phyloP scores from a whole-genome alignment of 148 eudicot genomes.

The Nyssa sinensis region DNA sequence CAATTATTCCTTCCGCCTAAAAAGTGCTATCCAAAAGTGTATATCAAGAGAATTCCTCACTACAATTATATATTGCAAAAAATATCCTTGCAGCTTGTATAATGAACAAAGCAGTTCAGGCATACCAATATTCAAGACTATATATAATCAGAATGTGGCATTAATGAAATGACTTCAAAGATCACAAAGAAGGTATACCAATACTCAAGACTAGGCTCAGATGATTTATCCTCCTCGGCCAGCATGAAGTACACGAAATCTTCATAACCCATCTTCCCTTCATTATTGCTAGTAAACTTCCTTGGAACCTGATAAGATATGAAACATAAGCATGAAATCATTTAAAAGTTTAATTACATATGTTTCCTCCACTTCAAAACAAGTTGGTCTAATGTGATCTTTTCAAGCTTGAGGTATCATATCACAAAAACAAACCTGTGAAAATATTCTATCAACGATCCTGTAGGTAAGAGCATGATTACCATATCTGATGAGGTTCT shows the following conservation, averaged over 20 bases:
- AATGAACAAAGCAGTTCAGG: background rate
- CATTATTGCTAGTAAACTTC: slow-evolving; percentile 23
- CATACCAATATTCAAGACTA: too few relatives aligned
- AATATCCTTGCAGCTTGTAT: background rate
- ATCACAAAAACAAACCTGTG: slow-evolving; percentile 12
- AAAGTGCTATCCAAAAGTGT: background rate
- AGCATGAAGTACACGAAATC: slow-evolving; percentile 28
- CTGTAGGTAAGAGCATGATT: slow-evolving; percentile 26
- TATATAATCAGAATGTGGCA: background rate
- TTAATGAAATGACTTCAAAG: background rate
- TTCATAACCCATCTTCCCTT: slow-evolving; percentile 27
- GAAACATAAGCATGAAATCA: background rate
- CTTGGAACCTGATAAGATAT: slow-evolving; percentile 14
- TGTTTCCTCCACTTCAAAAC: background rate
- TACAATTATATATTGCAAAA: background rate
- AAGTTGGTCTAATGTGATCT: background rate
- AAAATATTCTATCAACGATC: slow-evolving; percentile 26
- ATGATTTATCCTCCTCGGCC: slow-evolving; percentile 26
- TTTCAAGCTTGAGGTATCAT: background rate
- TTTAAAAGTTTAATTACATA: background rate
- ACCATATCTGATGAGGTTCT: slow-evolving; percentile 28
- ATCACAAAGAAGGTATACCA: slow-evolving; percentile 5
- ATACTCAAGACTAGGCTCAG: slow-evolving; percentile 26
- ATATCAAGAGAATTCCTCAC: background rate
- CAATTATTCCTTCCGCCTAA: background rate